These are phyloP conservation scores for Platismatia glauca DNA, from an alignment of 495 filamentous ascomycete genomes.

Conservation along the genomic window DNA sequence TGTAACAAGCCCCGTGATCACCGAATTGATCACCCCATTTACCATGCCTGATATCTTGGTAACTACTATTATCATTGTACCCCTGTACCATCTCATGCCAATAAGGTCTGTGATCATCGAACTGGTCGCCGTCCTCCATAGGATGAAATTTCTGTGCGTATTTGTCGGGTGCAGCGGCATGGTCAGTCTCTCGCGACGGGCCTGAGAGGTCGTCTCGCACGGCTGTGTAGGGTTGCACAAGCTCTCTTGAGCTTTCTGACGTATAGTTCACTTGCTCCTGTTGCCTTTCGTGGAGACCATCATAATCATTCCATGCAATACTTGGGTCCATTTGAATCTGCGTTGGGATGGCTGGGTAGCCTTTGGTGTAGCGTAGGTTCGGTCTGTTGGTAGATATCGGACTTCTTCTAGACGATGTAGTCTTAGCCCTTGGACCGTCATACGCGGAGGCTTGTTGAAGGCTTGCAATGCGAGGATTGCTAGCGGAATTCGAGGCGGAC, in stretches of 20 bases:
- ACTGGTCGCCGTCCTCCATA: background rate
- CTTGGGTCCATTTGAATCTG: background rate
- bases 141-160: background rate
- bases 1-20: background rate
- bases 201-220: background rate
- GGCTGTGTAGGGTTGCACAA: background rate
- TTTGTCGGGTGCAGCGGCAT: background rate
- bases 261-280: background rate
- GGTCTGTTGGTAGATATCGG: background rate
- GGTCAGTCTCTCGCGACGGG: background rate
- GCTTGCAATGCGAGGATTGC: background rate
- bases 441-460: background rate
- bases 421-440: background rate
- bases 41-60: background rate
- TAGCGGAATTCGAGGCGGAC: background rate
- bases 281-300: conserved; percentile 14
- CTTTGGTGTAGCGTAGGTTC: too few species aligned
- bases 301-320: conserved; percentile 18
- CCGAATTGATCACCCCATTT: background rate
- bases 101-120: background rate
- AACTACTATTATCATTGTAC: background rate
- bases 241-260: background rate
- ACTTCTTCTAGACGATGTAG: background rate
- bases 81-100: background rate
- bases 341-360: background rate